Percentiles rank a stretch among this genome's conserved stretches.
Conservation (phyloP, 73 alveolate species). For the Paramecium caudatum region DNA sequence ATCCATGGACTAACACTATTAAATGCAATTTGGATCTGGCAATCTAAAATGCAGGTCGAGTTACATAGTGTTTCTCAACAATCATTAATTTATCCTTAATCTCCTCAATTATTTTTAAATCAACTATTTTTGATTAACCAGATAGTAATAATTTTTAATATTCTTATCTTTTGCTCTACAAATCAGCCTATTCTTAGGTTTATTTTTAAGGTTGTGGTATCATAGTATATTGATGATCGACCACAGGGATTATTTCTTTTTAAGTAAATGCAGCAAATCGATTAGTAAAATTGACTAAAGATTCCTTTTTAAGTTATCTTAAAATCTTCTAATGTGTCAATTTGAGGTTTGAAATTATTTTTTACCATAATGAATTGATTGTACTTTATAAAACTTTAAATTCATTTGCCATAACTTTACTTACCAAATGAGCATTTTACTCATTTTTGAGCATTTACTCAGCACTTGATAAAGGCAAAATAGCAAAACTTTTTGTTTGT, state of each 20-base stretch:
- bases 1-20: conserved; percentile 95
- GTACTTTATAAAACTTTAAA: not conserved
- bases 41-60: not conserved
- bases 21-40: conserved; percentile 80
- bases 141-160: conserved; percentile 15
- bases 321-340: not conserved
- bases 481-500: not conserved
- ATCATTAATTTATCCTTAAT: conserved; percentile 51
- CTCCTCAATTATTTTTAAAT: conserved; percentile 54
- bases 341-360: not conserved
- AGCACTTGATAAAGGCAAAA: not conserved
- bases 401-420: conserved; percentile 62
- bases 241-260: conserved; percentile 60
- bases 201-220: conserved; percentile 21
- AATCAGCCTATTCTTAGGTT: conserved; percentile 25
- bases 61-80: conserved; percentile 50
- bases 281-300: conserved; percentile 5
- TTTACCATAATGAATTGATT: conserved; percentile 12
- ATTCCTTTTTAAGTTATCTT: conserved; percentile 22
- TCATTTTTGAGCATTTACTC: conserved; percentile 46
- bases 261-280: conserved; percentile 59
- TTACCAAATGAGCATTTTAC: not conserved
- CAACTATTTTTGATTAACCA: conserved; percentile 57
- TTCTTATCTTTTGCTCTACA: conserved; percentile 29
- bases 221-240: conserved; percentile 59